Conservation (phyloP, 129 eudicot genomes). For the Ambrosia trifida region DNA sequence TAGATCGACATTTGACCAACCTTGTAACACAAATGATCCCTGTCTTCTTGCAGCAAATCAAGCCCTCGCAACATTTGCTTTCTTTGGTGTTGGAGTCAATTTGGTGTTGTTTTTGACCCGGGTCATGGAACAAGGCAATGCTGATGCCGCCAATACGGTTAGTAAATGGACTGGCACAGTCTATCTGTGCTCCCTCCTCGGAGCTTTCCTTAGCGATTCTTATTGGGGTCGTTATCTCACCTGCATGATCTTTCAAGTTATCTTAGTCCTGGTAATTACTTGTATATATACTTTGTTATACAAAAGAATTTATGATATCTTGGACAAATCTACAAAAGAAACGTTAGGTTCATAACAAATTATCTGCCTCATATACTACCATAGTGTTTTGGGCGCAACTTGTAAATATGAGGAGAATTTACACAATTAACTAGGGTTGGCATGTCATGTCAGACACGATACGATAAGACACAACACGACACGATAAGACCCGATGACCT, state of each 20-base stretch:
- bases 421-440: no score
- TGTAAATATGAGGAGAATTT: no score
- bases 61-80: conserved; percentile 85
- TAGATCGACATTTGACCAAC: not conserved
- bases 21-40: no score
- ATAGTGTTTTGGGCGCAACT: no score
- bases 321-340: no score
- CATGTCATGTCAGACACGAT: no score
- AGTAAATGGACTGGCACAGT: conserved; percentile 97
- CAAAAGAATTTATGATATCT: no score
- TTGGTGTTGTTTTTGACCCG: conserved; percentile 83
- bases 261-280: conserved; percentile 56
- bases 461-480: no score
- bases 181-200: conserved; percentile 73
- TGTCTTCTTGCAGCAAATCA: conserved; percentile 61
- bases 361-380: no score
- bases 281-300: not conserved
- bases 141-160: conserved; percentile 82
- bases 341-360: no score
- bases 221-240: conserved; percentile 91
- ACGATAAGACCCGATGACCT: no score
- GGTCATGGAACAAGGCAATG: conserved; percentile 76
- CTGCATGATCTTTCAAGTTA: conserved; percentile 71
- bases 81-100: conserved; percentile 92
- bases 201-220: conserved; percentile 89